phyloP scores from a whole-genome alignment of 345 rosid genomes.

The Camelina neglecta region DNA sequence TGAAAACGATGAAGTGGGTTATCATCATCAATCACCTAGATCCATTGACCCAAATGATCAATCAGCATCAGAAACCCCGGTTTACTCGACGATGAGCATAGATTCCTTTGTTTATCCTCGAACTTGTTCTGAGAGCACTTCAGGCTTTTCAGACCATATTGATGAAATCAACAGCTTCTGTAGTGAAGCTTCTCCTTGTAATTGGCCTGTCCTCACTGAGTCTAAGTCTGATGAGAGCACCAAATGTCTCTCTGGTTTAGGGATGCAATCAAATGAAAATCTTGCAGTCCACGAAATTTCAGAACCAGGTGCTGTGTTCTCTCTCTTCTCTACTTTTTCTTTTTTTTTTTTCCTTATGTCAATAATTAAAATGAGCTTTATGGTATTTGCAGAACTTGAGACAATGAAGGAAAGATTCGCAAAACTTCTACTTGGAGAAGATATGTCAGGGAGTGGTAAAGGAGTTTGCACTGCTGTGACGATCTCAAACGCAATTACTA shows the following conservation, averaged over 20 bases:
- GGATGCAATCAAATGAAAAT: slow-evolving; percentile 46
- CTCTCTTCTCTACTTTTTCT: not conserved
- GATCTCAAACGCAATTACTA: slow-evolving; percentile 90
- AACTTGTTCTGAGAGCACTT: slow-evolving; percentile 74
- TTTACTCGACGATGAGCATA: slow-evolving; percentile 60
- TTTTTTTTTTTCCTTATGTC: not conserved
- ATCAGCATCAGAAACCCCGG: slow-evolving; percentile 63
- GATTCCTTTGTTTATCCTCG: slow-evolving; percentile 65
- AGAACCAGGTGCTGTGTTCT: slow-evolving; percentile 58
- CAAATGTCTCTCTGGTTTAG: slow-evolving; percentile 43
- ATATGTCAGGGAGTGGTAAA: slow-evolving; percentile 97
- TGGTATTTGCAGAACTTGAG: slow-evolving; percentile 61
- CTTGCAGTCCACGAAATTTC: slow-evolving; percentile 55
- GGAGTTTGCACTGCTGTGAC: slow-evolving; percentile 91
- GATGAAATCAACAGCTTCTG: slow-evolving; percentile 66
- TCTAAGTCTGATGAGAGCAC: slow-evolving; percentile 48
- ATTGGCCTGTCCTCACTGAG: slow-evolving; percentile 55
- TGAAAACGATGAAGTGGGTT: slow-evolving; percentile 60
- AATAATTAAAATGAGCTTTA: slow-evolving; percentile 3
- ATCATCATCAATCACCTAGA: slow-evolving; percentile 60
- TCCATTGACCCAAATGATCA: slow-evolving; percentile 59
- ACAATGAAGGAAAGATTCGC: slow-evolving; percentile 91
- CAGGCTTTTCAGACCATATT: slow-evolving; percentile 69
- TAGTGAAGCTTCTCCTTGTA: slow-evolving; percentile 72
- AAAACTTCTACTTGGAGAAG: slow-evolving; percentile 92